These are phyloP conservation scores for Pseudogymnoascus sp. DNA, from an alignment of 2,329 filamentous ascomycete species.

Conservation along the genomic window DNA sequence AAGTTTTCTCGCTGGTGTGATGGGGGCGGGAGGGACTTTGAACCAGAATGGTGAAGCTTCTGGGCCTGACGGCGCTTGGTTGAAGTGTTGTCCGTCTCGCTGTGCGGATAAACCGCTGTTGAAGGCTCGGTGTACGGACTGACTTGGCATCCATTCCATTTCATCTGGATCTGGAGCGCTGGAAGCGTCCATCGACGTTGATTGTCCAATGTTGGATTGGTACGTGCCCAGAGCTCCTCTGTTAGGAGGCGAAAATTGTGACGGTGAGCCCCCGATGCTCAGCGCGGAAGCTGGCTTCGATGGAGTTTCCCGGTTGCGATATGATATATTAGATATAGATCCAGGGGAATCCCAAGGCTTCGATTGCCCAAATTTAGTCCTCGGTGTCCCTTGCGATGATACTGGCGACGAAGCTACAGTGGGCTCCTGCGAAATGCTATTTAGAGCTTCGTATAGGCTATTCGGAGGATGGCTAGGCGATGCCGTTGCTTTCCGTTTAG, in stretches of 20 bases:
- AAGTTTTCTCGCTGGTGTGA: conserved; percentile 52
- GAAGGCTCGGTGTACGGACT: conserved; percentile 48
- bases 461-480: not conserved
- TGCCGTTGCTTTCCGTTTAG: not conserved
- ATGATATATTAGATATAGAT: not conserved
- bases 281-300: not conserved
- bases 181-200: conserved; percentile 8
- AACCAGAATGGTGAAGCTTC: conserved; percentile 52
- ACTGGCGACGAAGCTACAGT: not conserved
- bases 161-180: conserved; percentile 21
- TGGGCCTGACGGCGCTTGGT: conserved; percentile 17
- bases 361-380: not conserved
- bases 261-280: not conserved
- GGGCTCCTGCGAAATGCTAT: not conserved
- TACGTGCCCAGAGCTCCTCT: not conserved
- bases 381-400: not conserved
- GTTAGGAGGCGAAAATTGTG: not conserved
- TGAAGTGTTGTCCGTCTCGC: conserved; percentile 32
- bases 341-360: not conserved
- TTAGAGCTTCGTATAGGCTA: not conserved
- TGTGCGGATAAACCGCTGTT: conserved; percentile 32
- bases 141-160: conserved; percentile 68
- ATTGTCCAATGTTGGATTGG: not conserved
- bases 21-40: conserved; percentile 60
- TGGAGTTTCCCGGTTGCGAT: not conserved